phyloP scores from a whole-genome alignment of 1,139 yeast species.

The Saccharomycopsis crataegensis region DNA sequence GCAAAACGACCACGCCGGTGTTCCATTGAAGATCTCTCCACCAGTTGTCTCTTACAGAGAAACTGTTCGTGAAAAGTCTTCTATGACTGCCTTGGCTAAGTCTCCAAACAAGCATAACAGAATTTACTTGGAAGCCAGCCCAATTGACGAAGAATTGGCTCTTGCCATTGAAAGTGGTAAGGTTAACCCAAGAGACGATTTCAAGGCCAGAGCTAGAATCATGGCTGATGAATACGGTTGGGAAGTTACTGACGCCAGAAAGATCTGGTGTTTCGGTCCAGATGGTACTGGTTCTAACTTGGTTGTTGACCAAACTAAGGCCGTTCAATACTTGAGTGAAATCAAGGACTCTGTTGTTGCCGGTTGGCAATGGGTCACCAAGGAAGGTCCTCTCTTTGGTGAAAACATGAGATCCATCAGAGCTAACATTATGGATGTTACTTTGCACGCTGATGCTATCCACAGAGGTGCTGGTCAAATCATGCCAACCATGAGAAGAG shows the following conservation, averaged over 20 bases:
- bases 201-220: slow-evolving; percentile 98
- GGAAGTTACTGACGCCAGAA: slow-evolving; percentile 99
- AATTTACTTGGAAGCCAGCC: slow-evolving; percentile 96
- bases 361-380: slow-evolving; percentile 99
- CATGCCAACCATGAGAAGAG: slow-evolving; percentile 99
- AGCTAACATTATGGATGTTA: slow-evolving; percentile 97
- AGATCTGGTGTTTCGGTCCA: slow-evolving; percentile 99
- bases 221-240: slow-evolving; percentile 99
- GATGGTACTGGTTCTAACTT: slow-evolving; percentile 98
- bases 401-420: slow-evolving; percentile 95
- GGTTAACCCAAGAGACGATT: slow-evolving; percentile 93
- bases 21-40: slow-evolving; percentile 95
- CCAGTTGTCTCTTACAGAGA: slow-evolving; percentile 99
- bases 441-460: slow-evolving; percentile 99
- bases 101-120: slow-evolving; percentile 99
- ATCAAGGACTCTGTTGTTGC: slow-evolving; percentile 99
- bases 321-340: slow-evolving; percentile 98
- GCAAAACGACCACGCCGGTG: slow-evolving; percentile 99
- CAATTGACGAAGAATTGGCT: slow-evolving; percentile 89
- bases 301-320: slow-evolving; percentile 99
- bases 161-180: slow-evolving; percentile 89
- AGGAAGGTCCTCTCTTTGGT: slow-evolving; percentile 99
- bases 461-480: slow-evolving; percentile 99
- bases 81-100: slow-evolving; percentile 95
- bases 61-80: slow-evolving; percentile 89